Base-by-base conservation (phyloP, 2,329 filamentous ascomycete genomes). In the Madurella mycetomatis region DNA sequence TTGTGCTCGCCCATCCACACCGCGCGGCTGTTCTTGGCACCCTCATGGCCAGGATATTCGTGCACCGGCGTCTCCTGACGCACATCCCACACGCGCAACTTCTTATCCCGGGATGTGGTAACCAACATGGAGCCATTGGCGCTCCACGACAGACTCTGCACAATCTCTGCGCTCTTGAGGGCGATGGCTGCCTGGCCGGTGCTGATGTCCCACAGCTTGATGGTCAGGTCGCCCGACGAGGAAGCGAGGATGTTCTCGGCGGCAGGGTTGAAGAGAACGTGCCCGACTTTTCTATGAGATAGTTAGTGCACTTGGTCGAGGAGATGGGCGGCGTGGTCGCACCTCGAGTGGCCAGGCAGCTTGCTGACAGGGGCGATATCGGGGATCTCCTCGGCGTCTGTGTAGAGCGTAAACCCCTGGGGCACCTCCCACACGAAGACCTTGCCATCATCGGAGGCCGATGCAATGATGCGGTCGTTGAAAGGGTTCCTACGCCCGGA, bases 1-100 rank as follows among this genome's bases (percentile, higher is more conserved):
- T 97, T 95, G 68, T 95, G 90, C 73, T 97, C 94, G 68, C 92
- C 94, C 81, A 99, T 82, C 94, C 94, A 99, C 13, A 96, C 92
- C 31, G 88, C 87, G 69, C 94, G 87, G 74, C 92, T 96, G 79
- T 95, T 97, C 82, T 99, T 99, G 63, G 94, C 94, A 54, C 94
- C 94, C 31, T 85, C 81, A 71, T 99, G 94, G 58, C 94, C 94
- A 5, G 84, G 76, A 13, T 86, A 84, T 69, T 96, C 92, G 67
- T 95, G 88, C 5, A 87, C 88, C 13, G 92, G 83, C 72, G 83
- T 87, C 74, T 97, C 88, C 76, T 96, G 92, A 68, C 94, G 87
- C 55, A 92, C 90, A 78, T 99, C 94, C 94, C 94, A 99, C 60
- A 97, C 86, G 57, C 94, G 87, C 60, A 99, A 81, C 78, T 96